Evolutionary conservation across 2,329 filamentous ascomycete species (phyloP), one percentile per base, ranked within the genome.

Genomic region (Fusarium caatingaense): DNA sequence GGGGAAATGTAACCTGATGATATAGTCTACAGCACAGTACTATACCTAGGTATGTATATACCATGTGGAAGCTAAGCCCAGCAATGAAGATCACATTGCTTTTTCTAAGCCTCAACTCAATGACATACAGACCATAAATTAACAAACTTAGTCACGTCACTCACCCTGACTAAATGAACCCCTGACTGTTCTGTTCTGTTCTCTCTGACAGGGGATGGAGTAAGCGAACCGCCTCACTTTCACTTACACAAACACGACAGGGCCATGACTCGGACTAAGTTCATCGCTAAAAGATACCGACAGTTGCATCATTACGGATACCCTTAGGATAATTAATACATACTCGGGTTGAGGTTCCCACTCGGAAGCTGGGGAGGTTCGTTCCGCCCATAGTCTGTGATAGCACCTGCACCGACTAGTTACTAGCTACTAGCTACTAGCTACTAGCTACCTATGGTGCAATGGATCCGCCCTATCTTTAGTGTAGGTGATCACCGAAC

Each of bases 231-330:
- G 66, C 66, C 66, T 69, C 66, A 69, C 57, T 58, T 67, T 48
- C 48, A 58, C 58, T 51, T 56, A 56, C 47, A 66, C 32, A 56
- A 37, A 42, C 60, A 66, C 44, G 57, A 60, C 56, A 64, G 63
- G 48, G 48, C 58, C 67, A 71, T 70, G 67, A 64, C 67, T 70
- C 67, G 63, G 57, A 65, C 41, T 44, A 53, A 42, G 23, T 20
- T 28, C 34, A 53, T 53, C 49, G 49, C 49, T 53, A 53, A 47
- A 28, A 47, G 25, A 28, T 28, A 47, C 45, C 25, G n/a, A 27
- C 23, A 53, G 49, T 53, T 53, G 49, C 32, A 41, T 37, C 47
- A 27, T 53, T 53, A 42, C 34, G 34, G 34, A 32, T 32, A 32
- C 30, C 30, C 30, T 32, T 32, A 32, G 30, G 30, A 16, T 15